Evolutionary conservation across 1,284 basidiomycete species (phyloP), one percentile per base, ranked within the genome.

Genomic region (Pisolithus thermaeus): DNA sequence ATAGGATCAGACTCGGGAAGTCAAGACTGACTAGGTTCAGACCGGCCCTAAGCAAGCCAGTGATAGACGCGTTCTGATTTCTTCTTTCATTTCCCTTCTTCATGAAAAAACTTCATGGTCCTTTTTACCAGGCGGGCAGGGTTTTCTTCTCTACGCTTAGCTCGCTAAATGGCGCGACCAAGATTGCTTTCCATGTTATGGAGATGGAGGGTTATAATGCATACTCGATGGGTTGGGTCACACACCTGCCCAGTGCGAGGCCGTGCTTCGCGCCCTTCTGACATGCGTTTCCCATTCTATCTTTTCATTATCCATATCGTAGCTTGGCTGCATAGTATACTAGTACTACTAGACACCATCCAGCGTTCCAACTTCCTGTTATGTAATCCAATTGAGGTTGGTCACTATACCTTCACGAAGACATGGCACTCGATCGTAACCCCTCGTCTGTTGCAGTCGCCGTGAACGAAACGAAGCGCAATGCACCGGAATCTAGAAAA

Each of bases 151-250:
- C 56, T 59, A 75, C 72, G 73, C 73, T 74, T 74, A 59, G 68
- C 69, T 67, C 22, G 71, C 81, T 74, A 81, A 87, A 88, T 88
- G 86, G 84, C 79, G 72, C 74, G 81, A 84, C 81, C 84, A 66
- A 88, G 80, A 88, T 25, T n/a, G 55, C 62, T 59, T 50, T 57
- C 47, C 50, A 38, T 11, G 39, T 39, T 54, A 20, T 20, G 12
- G 52, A 64, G 70, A 65, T 70, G 66, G 81, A 76, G 72, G 75
- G 78, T 80, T 80, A 80, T 85, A 88, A 87, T 88, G 84, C 85
- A 74, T 63, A 62, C 65, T 65, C 67, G 68, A 64, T 67, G 12
- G 52, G 37, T 42, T 44, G 23, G 45, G 41, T 43, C 25, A 39
- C 14, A 12, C 41, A 36, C 32, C 37, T 37, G 16, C 54, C 44